A percentile compares a stretch with the other conserved stretches of the same genome.
Conservation (phyloP, 768 basidiomycete genomes). For the Podaxis rugospora region DNA sequence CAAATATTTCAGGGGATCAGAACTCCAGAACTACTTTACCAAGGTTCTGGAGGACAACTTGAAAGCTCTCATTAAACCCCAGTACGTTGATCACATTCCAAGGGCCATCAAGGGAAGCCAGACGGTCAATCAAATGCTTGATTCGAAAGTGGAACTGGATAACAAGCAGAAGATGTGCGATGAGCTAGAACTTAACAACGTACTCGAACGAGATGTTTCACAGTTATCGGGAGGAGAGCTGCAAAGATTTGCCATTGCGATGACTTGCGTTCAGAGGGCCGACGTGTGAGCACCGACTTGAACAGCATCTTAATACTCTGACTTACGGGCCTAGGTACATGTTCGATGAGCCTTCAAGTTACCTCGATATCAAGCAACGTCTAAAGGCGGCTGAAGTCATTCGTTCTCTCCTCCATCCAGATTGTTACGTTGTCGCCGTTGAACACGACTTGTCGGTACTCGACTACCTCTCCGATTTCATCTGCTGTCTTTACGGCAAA, state of each 20-base stretch:
- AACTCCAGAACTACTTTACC: conserved; percentile 99
- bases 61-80: conserved; percentile 98
- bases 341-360: conserved; percentile 99
- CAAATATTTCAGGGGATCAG: conserved; percentile 97
- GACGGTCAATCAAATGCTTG: conserved; percentile 89
- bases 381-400: conserved; percentile 94
- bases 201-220: conserved; percentile 77
- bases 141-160: conserved; percentile 82
- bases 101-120: conserved; percentile 88
- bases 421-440: conserved; percentile 93
- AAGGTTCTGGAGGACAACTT: conserved; percentile 98
- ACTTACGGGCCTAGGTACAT: conserved; percentile 62
- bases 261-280: conserved; percentile 91
- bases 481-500: conserved; percentile 97
- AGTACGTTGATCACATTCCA: conserved; percentile 99
- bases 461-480: conserved; percentile 97
- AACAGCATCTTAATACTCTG: conserved; percentile 1
- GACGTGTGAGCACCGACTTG: conserved; percentile 69
- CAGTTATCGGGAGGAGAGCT: conserved; percentile 96
- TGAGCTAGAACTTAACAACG: conserved; percentile 82
- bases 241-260: conserved; percentile 96
- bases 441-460: conserved; percentile 99
- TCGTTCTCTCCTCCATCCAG: conserved; percentile 74
- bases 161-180: conserved; percentile 86
- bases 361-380: conserved; percentile 95